Percentiles rank a stretch among this genome's conserved stretches.
These are phyloP conservation scores for Metarhizium rileyi DNA, from an alignment of 2,329 filamentous ascomycete genomes.

Conservation along the genomic window DNA sequence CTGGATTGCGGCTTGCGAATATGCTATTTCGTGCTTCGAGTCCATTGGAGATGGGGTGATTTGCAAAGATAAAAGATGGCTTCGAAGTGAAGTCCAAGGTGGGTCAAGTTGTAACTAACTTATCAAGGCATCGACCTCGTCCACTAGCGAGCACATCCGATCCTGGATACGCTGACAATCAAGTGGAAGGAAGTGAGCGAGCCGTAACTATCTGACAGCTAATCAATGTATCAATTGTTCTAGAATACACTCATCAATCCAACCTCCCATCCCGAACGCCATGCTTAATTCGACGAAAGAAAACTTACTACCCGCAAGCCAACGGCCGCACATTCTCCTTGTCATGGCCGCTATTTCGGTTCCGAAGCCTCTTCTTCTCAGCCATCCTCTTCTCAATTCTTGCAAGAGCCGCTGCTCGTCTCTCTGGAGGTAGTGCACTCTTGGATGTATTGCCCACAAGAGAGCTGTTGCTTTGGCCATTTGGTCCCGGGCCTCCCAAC, in stretches of 20 bases:
- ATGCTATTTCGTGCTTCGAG: constrained; percentile 10
- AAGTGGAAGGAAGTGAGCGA: not conserved
- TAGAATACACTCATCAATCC: not conserved
- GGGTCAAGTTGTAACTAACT: not conserved
- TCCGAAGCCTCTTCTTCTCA: constrained; percentile 34
- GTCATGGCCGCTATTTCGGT: constrained; percentile 22
- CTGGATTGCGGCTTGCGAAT: constrained; percentile 23
- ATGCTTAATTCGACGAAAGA: constrained; percentile 8
- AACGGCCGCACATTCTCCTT: constrained; percentile 43
- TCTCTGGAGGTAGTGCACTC: constrained; percentile 37
- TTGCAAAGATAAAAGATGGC: not conserved
- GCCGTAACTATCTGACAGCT: not conserved
- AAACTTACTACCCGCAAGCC: not conserved
- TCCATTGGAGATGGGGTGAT: constrained; percentile 16
- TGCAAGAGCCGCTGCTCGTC: constrained; percentile 44
- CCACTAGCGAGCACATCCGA: not conserved
- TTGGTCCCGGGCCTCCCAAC: constrained; percentile 29
- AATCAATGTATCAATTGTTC: not conserved
- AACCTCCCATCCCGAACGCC: constrained; percentile 12
- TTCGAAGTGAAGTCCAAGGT: not conserved
- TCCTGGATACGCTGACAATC: not conserved
- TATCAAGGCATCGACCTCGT: not conserved
- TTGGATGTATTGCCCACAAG: constrained; percentile 30
- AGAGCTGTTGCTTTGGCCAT: constrained; percentile 16
- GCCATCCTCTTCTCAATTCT: constrained; percentile 43